Conservation (phyloP, 2,329 filamentous ascomycete genomes). For the Clonostachys byssicola region DNA sequence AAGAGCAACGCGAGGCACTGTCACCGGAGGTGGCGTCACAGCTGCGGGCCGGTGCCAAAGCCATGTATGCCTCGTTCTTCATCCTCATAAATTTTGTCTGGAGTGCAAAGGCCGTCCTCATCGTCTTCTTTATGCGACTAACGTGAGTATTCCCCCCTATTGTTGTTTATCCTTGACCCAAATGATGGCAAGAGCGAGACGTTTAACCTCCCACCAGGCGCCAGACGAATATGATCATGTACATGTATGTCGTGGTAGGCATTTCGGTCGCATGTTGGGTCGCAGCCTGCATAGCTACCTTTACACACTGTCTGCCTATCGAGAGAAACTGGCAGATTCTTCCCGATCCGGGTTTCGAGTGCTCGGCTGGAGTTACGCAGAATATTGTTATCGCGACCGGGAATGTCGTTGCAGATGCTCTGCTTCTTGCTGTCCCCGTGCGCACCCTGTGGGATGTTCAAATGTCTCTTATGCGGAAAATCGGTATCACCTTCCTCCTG, state of each 20-base stretch:
- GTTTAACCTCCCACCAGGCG: too few relatives aligned
- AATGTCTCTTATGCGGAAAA: neutral
- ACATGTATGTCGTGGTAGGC: neutral
- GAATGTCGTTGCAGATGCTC: constrained; percentile 2
- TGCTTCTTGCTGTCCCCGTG: constrained; percentile 2
- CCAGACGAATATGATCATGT: neutral
- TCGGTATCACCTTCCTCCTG: constrained; percentile 1
- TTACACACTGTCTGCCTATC: constrained; percentile 2
- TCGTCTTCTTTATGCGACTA: constrained; percentile 2
- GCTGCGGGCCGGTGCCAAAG: constrained; percentile 1
- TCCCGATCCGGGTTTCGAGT: constrained; percentile 2
- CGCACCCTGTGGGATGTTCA: neutral
- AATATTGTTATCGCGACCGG: constrained; percentile 2
- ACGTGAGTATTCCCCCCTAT: constrained; percentile 1
- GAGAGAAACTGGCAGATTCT: constrained; percentile 2
- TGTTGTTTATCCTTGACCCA: neutral
- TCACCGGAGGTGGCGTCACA: constrained; percentile 1
- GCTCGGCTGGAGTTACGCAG: constrained; percentile 1
- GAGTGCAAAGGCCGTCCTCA: constrained; percentile 2
- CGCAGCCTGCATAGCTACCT: constrained; percentile 1
- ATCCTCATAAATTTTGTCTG: constrained; percentile 2
- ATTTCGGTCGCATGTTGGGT: constrained; percentile 1
- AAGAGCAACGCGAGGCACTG: constrained; percentile 2
- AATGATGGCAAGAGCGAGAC: neutral
- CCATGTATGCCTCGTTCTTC: constrained; percentile 3